Conservation (phyloP, 306 rosid genomes). For the Vicia sativa region DNA sequence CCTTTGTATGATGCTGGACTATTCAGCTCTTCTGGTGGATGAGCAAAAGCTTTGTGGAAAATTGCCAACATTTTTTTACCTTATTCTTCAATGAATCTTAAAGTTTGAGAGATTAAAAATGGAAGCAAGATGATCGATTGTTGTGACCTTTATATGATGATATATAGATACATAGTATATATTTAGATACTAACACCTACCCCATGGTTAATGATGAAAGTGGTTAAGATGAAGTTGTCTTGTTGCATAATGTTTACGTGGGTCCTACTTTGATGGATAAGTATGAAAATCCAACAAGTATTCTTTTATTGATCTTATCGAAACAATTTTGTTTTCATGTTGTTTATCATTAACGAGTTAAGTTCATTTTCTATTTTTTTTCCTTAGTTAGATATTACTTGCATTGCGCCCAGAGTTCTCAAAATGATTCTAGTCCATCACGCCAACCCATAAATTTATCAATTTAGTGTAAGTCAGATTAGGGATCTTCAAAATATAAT, state of each 20-base stretch:
- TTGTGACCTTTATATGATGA: slow-evolving; percentile 28
- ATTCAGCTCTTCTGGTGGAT: slow-evolving; percentile 93
- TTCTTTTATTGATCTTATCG: slow-evolving; percentile 41
- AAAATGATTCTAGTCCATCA: no score
- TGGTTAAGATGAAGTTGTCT: slow-evolving; percentile 26
- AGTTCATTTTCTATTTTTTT: no score
- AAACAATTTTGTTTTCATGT: not conserved
- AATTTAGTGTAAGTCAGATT: no score
- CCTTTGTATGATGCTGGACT: slow-evolving; percentile 86
- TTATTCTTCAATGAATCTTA: not conserved
- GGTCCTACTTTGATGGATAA: slow-evolving; percentile 51
- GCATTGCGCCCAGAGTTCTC: no score
- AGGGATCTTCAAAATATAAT: no score
- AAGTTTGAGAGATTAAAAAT: slow-evolving; percentile 7
- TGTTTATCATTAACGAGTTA: no score
- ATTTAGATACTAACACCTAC: slow-evolving; percentile 6
- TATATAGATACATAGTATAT: no score
- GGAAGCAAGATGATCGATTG: not conserved
- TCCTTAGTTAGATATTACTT: no score
- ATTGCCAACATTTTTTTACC: slow-evolving; percentile 76
- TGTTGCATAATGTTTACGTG: slow-evolving; percentile 42
- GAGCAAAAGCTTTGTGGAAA: slow-evolving; percentile 84
- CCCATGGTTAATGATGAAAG: slow-evolving; percentile 16
- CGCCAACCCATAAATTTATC: no score
- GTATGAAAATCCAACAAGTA: slow-evolving; percentile 40